Evolutionary conservation across 495 filamentous ascomycete species (phyloP).

Genomic region (Aspergillus ostianus): DNA sequence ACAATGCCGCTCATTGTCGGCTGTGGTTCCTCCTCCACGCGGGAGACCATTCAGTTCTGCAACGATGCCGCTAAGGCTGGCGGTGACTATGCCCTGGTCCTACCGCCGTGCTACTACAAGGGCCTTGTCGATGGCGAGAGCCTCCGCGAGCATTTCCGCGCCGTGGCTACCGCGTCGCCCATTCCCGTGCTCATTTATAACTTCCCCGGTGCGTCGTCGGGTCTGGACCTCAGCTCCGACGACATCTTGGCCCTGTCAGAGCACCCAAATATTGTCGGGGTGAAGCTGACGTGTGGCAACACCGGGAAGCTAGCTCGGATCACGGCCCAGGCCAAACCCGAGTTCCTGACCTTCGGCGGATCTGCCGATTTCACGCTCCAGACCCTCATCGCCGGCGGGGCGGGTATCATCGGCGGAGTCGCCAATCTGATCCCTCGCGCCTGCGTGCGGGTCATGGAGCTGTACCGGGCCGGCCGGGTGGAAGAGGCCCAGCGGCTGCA

Average conservation of each 20-base stretch:
- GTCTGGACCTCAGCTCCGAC: constrained; percentile 81
- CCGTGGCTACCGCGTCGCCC: constrained; percentile 77
- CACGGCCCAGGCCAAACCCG: constrained; percentile 58
- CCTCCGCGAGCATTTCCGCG: constrained; percentile 70
- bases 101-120: constrained; percentile 86
- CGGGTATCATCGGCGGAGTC: constrained; percentile 79
- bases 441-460: constrained; percentile 67
- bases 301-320: constrained; percentile 87
- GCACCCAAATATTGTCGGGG: constrained; percentile 85
- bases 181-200: constrained; percentile 93
- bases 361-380: constrained; percentile 88
- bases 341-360: constrained; percentile 82
- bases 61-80: constrained; percentile 71
- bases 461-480: constrained; percentile 68
- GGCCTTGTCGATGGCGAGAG: constrained; percentile 55
- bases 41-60: constrained; percentile 80
- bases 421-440: constrained; percentile 81
- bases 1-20: constrained; percentile 80
- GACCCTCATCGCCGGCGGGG: constrained; percentile 78
- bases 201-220: constrained; percentile 78
- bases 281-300: constrained; percentile 92
- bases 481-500: constrained; percentile 74
- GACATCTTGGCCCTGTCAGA: constrained; percentile 68
- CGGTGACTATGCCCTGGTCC: constrained; percentile 79
- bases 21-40: constrained; percentile 78